Conservation (phyloP, 257 asterid genomes). For the Gentiana straminea region DNA sequence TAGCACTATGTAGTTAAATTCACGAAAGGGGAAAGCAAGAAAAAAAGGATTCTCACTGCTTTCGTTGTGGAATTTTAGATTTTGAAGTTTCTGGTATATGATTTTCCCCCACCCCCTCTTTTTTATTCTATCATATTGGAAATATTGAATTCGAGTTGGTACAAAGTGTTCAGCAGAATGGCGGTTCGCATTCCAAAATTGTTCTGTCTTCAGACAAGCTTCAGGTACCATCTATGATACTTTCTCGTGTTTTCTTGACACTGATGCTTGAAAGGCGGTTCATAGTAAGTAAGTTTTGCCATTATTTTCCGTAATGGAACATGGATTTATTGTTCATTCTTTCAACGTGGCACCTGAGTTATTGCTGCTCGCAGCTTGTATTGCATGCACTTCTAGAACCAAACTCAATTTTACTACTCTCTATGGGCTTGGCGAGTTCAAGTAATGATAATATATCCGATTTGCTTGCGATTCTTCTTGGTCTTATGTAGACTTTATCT, state of each 20-base stretch:
- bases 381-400: not conserved
- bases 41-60: too few species aligned
- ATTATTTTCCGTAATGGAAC: not conserved
- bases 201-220: conserved; percentile 98
- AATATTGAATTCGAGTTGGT: conserved; percentile 66
- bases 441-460: too few species aligned
- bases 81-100: too few species aligned
- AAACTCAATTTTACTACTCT: not conserved
- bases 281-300: not conserved
- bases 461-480: too few species aligned
- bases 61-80: too few species aligned
- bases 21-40: too few species aligned
- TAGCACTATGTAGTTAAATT: too few species aligned
- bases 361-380: not conserved
- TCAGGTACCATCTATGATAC: conserved; percentile 45
- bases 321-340: not conserved
- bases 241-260: not conserved
- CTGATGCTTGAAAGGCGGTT: not conserved
- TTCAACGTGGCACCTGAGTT: not conserved
- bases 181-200: conserved; percentile 66
- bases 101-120: not conserved
- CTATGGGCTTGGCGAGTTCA: too few species aligned
- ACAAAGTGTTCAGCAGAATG: conserved; percentile 77
- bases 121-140: conserved; percentile 38
- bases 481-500: too few species aligned